Base-by-base conservation (phyloP, 345 rosid genomes). In the Xanthoceras sorbifolium region DNA sequence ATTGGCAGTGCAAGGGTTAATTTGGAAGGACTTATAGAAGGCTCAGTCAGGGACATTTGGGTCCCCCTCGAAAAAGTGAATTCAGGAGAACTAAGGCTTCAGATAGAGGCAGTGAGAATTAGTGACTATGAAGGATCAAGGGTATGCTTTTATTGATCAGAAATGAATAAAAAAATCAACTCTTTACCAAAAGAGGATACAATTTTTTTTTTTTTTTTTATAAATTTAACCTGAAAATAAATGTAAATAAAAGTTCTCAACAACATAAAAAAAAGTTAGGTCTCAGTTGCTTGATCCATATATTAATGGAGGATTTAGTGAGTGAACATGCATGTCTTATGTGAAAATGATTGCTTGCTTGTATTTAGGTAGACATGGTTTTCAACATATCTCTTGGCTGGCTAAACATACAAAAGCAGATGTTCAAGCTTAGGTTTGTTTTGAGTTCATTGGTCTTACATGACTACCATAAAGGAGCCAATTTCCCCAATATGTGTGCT, bases 11-110 rank as follows among this genome's bases (percentile, higher is more conserved):
- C 99, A 68, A 87, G 94, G 15, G 88, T 96, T 76, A 93, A 87
- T 82, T 84, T 96, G 79, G 97, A 92, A 87, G 99, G 98, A 73
- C 81, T 93, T 60, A 80, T 79, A 12, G 97, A 89, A 79, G 90
- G 99, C 25, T 88, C 83, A 54, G 69, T 82, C 67, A 86, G 91
- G 82, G 91, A 96, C 79, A 83, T 90, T 38, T 96, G 98, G 97
- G 77, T 93, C 72, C 99, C 98, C 42, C 97, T 93, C 28, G 98
- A 96, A 85, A 94, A 90, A 74, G 99, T 88, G 50, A 92, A 71
- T 80, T 89, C 94, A 23, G 99, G 99, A 79, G 99, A 96, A 79
- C 63, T 96, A 68, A 88, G 93, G 87, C 91, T 96, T 67, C 90
- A 86, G 81, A 90, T 93, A 15, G 97, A 93, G 86, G 94, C 94